These are phyloP conservation scores for Malassezia globosa DNA, from an alignment of 1,284 basidiomycete genomes.

Conservation along the genomic window DNA sequence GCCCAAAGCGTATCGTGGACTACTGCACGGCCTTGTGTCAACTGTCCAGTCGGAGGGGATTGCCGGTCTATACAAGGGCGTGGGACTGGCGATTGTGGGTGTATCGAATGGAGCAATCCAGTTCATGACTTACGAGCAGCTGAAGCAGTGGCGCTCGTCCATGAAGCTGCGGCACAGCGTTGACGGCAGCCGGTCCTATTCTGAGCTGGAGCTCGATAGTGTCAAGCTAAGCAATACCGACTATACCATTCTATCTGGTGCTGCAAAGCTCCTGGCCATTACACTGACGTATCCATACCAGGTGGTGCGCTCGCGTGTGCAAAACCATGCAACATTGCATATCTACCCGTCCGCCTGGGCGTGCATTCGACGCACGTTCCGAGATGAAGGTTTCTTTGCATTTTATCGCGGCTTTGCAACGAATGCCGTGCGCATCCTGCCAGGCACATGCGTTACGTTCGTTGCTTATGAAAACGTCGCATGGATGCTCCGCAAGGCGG, in stretches of 20 bases:
- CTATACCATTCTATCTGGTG: conserved; percentile 84
- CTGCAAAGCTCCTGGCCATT: conserved; percentile 76
- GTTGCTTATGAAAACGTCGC: conserved; percentile 82
- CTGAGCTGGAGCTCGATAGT: conserved; percentile 10
- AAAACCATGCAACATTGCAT: conserved; percentile 49
- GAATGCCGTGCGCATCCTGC: conserved; percentile 89
- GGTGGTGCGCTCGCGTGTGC: conserved; percentile 84
- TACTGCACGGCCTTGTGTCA: conserved; percentile 29
- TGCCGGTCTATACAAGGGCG: conserved; percentile 73
- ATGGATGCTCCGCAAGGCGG: conserved; percentile 27
- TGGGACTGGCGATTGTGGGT: conserved; percentile 75
- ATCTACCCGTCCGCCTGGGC: conserved; percentile 67
- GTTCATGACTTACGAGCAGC: conserved; percentile 90
- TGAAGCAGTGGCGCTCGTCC: conserved; percentile 68
- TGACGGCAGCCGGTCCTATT: background rate
- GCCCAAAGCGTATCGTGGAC: conserved; percentile 28
- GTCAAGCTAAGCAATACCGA: conserved; percentile 63
- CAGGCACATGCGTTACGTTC: conserved; percentile 94
- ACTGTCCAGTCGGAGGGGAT: conserved; percentile 55
- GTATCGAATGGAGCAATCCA: conserved; percentile 92
- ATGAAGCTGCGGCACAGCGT: conserved; percentile 16
- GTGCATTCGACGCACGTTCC: conserved; percentile 68
- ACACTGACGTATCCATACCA: conserved; percentile 90
- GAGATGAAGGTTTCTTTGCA: conserved; percentile 65
- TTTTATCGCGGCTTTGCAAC: conserved; percentile 93